phyloP scores from a whole-genome alignment of 208 protist genomes.

The Lotmaria passim region DNA sequence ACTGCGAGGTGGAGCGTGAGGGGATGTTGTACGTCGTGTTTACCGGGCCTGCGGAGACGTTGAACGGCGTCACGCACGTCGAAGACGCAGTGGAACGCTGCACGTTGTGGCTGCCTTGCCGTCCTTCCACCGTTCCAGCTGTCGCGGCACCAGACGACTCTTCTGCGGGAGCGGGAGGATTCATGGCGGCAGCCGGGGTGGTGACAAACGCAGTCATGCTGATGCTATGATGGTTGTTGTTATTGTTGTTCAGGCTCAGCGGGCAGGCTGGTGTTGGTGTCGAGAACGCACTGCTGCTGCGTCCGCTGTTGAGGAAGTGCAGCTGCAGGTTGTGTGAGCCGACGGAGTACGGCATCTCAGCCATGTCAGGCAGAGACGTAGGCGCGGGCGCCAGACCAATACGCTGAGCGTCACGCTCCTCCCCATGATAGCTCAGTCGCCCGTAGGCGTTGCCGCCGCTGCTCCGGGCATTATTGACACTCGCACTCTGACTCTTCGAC shows the following conservation, averaged over 20 bases:
- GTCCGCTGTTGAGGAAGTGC: background rate
- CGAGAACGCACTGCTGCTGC: constrained; percentile 18
- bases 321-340: constrained; percentile 10
- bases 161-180: background rate
- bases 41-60: background rate
- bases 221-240: background rate
- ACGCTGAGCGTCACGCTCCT: background rate
- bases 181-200: background rate
- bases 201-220: too few relatives aligned
- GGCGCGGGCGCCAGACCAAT: background rate
- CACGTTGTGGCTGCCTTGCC: background rate
- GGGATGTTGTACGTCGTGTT: background rate
- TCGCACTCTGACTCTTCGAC: background rate
- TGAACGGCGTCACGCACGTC: background rate
- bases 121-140: background rate
- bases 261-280: background rate
- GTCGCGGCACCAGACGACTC: background rate
- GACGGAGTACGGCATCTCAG: constrained; percentile 5
- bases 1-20: constrained; percentile 12
- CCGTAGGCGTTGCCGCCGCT: background rate
- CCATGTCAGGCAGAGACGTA: background rate
- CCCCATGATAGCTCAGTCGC: background rate
- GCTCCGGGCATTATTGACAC: background rate
- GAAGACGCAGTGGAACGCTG: background rate
- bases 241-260: background rate